A percentile compares a stretch with the other conserved stretches of the same genome.
Evolutionary conservation across 805 yeast genomes (phyloP).

Genomic region (Deakozyma indianensis): DNA sequence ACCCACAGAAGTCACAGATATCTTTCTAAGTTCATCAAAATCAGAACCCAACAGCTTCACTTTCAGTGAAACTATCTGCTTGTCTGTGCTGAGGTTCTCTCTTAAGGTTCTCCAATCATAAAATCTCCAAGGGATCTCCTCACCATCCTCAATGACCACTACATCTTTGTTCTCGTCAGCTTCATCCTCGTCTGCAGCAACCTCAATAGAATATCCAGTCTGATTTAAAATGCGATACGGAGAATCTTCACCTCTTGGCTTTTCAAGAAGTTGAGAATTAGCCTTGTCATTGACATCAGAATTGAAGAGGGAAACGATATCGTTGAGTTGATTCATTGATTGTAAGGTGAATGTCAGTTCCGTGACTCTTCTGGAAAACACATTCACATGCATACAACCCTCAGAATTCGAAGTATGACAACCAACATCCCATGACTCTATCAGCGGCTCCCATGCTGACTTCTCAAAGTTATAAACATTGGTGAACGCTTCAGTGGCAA

Average conservation of each 20-base stretch:
- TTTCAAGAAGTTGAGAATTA: constrained; percentile 11
- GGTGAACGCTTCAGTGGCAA: constrained; percentile 47
- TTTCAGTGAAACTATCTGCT: constrained; percentile 45
- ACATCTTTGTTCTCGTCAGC: constrained; percentile 14
- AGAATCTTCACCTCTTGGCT: constrained; percentile 61
- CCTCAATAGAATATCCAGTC: constrained; percentile 67
- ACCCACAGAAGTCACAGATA: constrained; percentile 71
- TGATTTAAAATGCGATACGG: constrained; percentile 75
- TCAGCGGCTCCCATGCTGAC: constrained; percentile 88
- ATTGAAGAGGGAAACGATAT: neutral
- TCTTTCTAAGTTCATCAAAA: constrained; percentile 37
- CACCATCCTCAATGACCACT: constrained; percentile 29
- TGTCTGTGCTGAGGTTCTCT: constrained; percentile 59
- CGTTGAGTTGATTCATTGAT: neutral
- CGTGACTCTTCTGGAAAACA: constrained; percentile 61
- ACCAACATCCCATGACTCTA: constrained; percentile 78
- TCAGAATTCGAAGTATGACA: constrained; percentile 42
- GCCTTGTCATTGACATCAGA: neutral
- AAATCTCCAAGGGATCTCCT: constrained; percentile 68
- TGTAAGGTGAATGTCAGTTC: constrained; percentile 38
- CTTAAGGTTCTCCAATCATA: constrained; percentile 86
- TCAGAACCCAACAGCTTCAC: constrained; percentile 37
- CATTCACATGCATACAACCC: constrained; percentile 42
- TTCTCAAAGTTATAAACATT: constrained; percentile 79
- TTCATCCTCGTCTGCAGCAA: constrained; percentile 56